Percentiles rank a stretch among this genome's conserved stretches.
Conservation (phyloP, 169 alveolate genomes). For the Eimeria necatrix region DNA sequence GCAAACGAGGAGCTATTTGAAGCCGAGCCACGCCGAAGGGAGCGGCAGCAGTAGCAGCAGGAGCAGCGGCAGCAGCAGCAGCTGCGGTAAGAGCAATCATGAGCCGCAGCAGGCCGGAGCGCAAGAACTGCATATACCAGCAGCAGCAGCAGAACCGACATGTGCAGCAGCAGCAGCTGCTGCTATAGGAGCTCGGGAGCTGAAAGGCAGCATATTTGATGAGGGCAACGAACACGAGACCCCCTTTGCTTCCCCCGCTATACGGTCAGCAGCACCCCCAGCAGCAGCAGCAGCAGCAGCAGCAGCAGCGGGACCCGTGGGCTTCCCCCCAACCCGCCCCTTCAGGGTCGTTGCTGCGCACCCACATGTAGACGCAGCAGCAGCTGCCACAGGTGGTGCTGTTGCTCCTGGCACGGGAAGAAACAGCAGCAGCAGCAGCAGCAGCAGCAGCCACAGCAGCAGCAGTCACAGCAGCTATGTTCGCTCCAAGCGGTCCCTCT, state of each 20-base stretch:
- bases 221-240: neutral
- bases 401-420: conserved; percentile 24
- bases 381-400: neutral
- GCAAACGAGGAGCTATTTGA: neutral
- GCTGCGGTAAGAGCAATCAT: neutral
- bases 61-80: conserved; percentile 37
- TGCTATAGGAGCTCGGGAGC: neutral
- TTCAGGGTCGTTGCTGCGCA: neutral
- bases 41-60: neutral
- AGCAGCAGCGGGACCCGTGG: too few species aligned
- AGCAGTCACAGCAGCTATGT: neutral
- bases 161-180: conserved; percentile 57
- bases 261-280: conserved; percentile 1
- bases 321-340: conserved; percentile 38
- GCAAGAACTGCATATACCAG: neutral
- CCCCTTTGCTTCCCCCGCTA: neutral
- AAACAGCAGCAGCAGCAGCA: conserved; percentile 4
- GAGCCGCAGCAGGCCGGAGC: neutral
- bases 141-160: conserved; percentile 29
- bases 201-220: neutral
- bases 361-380: neutral
- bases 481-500: conserved; percentile 29
- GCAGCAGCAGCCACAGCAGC: conserved; percentile 57
- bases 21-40: neutral
- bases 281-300: conserved; percentile 67